Evolutionary conservation across 768 basidiomycete species (phyloP).

Genomic region (Lactarius psammicola): DNA sequence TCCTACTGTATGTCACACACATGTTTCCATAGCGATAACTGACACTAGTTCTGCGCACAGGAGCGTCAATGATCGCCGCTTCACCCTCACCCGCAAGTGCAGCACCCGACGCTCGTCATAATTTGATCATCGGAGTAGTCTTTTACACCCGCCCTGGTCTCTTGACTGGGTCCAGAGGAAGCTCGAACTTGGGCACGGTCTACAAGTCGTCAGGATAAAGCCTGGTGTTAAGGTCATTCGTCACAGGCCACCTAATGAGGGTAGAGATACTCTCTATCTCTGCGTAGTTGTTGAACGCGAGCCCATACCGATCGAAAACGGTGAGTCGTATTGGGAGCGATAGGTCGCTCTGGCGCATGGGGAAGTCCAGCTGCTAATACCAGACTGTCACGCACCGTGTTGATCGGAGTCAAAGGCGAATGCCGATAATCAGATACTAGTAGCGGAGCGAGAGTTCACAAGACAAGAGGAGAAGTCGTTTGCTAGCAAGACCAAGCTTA

Average conservation of each 20-base stretch:
- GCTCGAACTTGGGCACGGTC: conserved; percentile 69
- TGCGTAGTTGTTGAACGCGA: conserved; percentile 79
- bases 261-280: conserved; percentile 65
- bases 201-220: conserved; percentile 51
- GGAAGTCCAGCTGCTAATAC: conserved; percentile 95
- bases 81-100: background rate
- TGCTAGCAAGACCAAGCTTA: too few species aligned
- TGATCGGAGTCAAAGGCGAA: too few species aligned
- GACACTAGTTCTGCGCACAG: conserved; percentile 59
- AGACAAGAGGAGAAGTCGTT: too few species aligned
- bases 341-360: conserved; percentile 84
- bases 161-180: conserved; percentile 53
- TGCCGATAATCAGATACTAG: too few species aligned
- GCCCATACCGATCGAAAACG: conserved; percentile 96
- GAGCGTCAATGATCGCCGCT: conserved; percentile 4
- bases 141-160: conserved; percentile 69
- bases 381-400: too few species aligned
- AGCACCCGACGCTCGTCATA: conserved; percentile 48
- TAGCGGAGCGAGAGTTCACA: too few species aligned
- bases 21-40: conserved; percentile 89
- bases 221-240: conserved; percentile 51
- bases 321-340: conserved; percentile 73
- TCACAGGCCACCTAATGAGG: conserved; percentile 40
- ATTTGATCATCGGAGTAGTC: conserved; percentile 62
- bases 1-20: too few species aligned